These are phyloP conservation scores for Aspergillus texensis DNA, from an alignment of 2,329 filamentous ascomycete species.

Conservation along the genomic window DNA sequence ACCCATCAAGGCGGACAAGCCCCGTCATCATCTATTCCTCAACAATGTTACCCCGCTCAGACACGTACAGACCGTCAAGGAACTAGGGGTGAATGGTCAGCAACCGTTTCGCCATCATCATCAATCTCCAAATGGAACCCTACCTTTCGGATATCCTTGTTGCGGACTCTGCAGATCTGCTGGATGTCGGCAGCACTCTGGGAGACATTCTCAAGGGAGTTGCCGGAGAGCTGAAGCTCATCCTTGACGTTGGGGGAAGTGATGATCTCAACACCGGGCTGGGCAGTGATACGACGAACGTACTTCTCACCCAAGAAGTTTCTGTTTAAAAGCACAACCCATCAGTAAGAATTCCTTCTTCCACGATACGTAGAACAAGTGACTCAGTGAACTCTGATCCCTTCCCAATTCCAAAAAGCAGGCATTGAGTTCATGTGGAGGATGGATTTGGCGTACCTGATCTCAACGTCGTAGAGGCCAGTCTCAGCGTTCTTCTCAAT, in stretches of 20 bases:
- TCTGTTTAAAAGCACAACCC: conserved; percentile 51
- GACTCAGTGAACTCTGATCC: neutral
- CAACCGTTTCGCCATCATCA: neutral
- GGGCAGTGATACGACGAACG: conserved; percentile 88
- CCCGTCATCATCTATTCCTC: conserved; percentile 53
- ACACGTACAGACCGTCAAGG: conserved; percentile 99
- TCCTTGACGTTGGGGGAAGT: conserved; percentile 94
- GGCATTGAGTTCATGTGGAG: neutral
- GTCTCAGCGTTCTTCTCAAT: conserved; percentile 94
- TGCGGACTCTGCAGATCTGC: conserved; percentile 98
- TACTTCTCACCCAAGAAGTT: conserved; percentile 99
- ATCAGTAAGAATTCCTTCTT: conserved; percentile 25
- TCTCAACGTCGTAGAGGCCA: conserved; percentile 88
- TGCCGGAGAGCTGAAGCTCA: conserved; percentile 89
- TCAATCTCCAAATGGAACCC: conserved; percentile 24
- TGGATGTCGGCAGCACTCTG: conserved; percentile 99
- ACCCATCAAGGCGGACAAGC: conserved; percentile 35
- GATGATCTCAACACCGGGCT: conserved; percentile 85
- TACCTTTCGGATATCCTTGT: conserved; percentile 99
- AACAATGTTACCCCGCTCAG: conserved; percentile 94
- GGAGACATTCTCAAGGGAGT: conserved; percentile 96
- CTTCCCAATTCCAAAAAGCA: neutral
- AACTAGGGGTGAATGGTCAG: conserved; percentile 60
- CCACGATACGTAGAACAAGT: neutral
- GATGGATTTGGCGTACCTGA: conserved; percentile 69